These are phyloP conservation scores for Hypoxylon sp. DNA, from an alignment of 2,329 filamentous ascomycete genomes.

Conservation along the genomic window DNA sequence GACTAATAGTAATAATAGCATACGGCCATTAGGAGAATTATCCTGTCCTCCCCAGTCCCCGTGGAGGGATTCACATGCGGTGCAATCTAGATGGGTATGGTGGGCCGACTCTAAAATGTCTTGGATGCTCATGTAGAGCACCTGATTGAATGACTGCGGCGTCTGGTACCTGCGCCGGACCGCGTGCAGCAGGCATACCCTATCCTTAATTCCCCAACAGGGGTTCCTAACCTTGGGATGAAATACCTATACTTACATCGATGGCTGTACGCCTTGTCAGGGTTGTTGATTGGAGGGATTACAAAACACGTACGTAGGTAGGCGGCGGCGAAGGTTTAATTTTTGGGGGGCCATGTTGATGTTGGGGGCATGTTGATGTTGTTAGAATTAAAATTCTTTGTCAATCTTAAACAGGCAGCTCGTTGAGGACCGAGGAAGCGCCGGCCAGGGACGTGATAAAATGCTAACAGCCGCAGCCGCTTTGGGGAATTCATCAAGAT, in stretches of 20 bases:
- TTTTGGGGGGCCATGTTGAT: conserved; percentile 9
- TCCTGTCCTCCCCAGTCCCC: conserved; percentile 26
- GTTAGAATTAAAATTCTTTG: too few species aligned
- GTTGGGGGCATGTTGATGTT: too few species aligned
- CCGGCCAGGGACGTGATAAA: conserved; percentile 31
- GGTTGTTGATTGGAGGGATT: conserved; percentile 32
- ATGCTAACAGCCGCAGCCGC: conserved; percentile 20
- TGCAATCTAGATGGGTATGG: conserved; percentile 32
- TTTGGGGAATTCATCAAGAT: conserved; percentile 12
- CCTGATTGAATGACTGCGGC: conserved; percentile 38
- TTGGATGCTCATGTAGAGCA: conserved; percentile 35
- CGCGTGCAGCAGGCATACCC: too few species aligned
- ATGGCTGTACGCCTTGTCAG: too few species aligned
- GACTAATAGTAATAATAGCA: too few species aligned
- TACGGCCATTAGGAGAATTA: conserved; percentile 6
- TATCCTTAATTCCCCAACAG: conserved; percentile 22
- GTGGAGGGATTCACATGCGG: conserved; percentile 42
- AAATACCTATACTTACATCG: too few species aligned
- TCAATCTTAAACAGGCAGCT: conserved; percentile 31
- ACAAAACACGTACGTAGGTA: conserved; percentile 9
- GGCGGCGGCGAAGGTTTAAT: conserved; percentile 15
- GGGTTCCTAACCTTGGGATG: conserved; percentile 28
- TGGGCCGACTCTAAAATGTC: conserved; percentile 37
- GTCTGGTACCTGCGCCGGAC: conserved; percentile 43
- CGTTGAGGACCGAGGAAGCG: conserved; percentile 32